Base-by-base conservation (phyloP, 1,139 yeast genomes). In the Magnusiomyces tetraspermus region DNA sequence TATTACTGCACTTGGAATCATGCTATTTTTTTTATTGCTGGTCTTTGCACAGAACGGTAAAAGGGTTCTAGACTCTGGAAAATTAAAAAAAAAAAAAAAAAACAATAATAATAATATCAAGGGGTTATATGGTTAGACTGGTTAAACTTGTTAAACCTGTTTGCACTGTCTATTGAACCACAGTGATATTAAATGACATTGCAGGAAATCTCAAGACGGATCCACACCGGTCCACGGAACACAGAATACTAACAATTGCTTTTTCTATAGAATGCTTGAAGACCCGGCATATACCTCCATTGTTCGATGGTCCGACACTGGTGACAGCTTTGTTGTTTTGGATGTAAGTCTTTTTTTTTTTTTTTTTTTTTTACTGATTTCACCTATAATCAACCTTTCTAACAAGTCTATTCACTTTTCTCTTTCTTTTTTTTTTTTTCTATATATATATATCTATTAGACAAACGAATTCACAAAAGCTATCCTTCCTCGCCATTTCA, bases 401-500 rank as follows among this genome's bases (percentile, higher is more conserved):
- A 17, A n/a, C 17, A 19, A 19, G n/a, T n/a, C n/a, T n/a, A n/a
- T n/a, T n/a, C n/a, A n/a, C n/a, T n/a, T 21, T 17, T 36, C 15
- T n/a, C 44, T 42, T 13, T 42, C 8, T 54, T 8, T 17, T 19
- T 37, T 15, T n/a, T 50, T 33, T 8, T 43, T 8, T 6, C 11
- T 13, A 21, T 21, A 11, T 4, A 19, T 17, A 19, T 19, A 15
- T 23, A 17, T n/a, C 11, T 11, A 33, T 17, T 46, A 61, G 60
- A 86, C 95, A 23, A 86, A 85, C 63, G 94, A 85, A 61, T 92
- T 92, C 67, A 88, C 96, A 54, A 85, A 83, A 57, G 80, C 81
- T 51, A 84, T 90, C 33, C 74, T 92, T 51, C 97, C 97, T 17
- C 80, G 82, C 55, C 95, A 89, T 69, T 92, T 92, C 72, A 90